Evolutionary conservation across 352 stramenopile species (phyloP).

Genomic region (Phytophthora pini): DNA sequence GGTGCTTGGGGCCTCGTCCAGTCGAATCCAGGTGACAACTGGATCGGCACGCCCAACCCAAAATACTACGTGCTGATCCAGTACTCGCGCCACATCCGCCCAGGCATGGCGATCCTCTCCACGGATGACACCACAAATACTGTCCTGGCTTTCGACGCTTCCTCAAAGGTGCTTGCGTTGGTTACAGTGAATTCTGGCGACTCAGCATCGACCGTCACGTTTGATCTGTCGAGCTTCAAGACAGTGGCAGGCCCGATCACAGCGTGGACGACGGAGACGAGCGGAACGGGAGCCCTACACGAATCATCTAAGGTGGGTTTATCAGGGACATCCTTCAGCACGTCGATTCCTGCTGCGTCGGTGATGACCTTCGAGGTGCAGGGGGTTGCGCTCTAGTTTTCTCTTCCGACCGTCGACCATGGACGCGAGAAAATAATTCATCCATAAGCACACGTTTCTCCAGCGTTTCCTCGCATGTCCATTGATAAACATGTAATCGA

Average conservation of each 20-base stretch:
- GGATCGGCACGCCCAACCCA: conserved; percentile 29
- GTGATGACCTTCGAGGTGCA: conserved; percentile 58
- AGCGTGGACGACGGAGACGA: conserved; percentile 42
- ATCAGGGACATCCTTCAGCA: conserved; percentile 36
- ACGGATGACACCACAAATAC: conserved; percentile 35
- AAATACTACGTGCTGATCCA: conserved; percentile 42
- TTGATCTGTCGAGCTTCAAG: conserved; percentile 46
- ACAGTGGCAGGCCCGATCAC: conserved; percentile 32
- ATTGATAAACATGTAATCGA: not conserved
- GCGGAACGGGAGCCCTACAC: conserved; percentile 41
- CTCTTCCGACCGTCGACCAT: too few species aligned
- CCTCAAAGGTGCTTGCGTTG: conserved; percentile 45
- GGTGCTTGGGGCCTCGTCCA: conserved; percentile 58
- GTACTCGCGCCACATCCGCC: conserved; percentile 66
- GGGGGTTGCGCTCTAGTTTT: conserved; percentile 11
- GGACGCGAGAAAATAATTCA: too few species aligned
- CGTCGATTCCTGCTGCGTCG: conserved; percentile 38
- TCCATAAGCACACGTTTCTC: too few species aligned
- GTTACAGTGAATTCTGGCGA: conserved; percentile 48
- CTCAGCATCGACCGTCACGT: conserved; percentile 35
- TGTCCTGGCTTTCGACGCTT: conserved; percentile 31
- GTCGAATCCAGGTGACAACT: conserved; percentile 44
- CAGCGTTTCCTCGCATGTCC: too few species aligned
- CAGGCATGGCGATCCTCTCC: conserved; percentile 59
- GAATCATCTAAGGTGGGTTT: conserved; percentile 34